phyloP scores from a whole-genome alignment of 208 protist species.

The Leptomonas seymouri region DNA sequence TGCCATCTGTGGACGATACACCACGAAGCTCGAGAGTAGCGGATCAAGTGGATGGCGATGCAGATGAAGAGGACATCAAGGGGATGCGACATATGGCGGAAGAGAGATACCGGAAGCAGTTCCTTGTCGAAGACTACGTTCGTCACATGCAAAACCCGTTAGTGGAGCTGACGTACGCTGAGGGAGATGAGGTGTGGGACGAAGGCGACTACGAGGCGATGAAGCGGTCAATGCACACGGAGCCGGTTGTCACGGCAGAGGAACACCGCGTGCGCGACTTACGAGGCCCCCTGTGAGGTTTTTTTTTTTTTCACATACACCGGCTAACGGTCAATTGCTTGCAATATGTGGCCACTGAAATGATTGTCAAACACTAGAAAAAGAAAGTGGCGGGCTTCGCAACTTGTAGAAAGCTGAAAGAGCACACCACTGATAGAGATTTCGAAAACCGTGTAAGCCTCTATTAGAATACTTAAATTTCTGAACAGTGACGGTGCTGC shows the following conservation, averaged over 20 bases:
- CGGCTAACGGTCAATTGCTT: too few species aligned
- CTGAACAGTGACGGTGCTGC: too few species aligned
- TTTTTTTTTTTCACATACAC: too few species aligned
- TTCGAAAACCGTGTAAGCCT: too few species aligned
- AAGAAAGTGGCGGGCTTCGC: too few species aligned
- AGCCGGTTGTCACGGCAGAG: constrained; percentile 13
- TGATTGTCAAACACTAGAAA: too few species aligned
- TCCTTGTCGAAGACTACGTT: constrained; percentile 73
- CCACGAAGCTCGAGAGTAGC: neutral
- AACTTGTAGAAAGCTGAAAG: too few species aligned
- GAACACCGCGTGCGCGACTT: constrained; percentile 39
- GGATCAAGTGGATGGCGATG: constrained; percentile 1
- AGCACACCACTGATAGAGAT: too few species aligned
- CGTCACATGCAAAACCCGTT: constrained; percentile 48
- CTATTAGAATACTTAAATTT: too few species aligned
- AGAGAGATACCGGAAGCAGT: constrained; percentile 50
- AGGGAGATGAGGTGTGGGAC: constrained; percentile 91
- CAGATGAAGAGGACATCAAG: constrained; percentile 17
- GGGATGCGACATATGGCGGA: constrained; percentile 24
- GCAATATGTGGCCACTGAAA: too few species aligned
- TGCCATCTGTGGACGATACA: neutral
- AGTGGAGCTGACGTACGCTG: constrained; percentile 76
- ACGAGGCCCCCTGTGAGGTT: constrained; percentile 36
- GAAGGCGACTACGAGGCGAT: constrained; percentile 70
- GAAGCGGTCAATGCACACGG: constrained; percentile 12